Conservation (phyloP, 2,329 filamentous ascomycete genomes). For the Alternaria consortialis region DNA sequence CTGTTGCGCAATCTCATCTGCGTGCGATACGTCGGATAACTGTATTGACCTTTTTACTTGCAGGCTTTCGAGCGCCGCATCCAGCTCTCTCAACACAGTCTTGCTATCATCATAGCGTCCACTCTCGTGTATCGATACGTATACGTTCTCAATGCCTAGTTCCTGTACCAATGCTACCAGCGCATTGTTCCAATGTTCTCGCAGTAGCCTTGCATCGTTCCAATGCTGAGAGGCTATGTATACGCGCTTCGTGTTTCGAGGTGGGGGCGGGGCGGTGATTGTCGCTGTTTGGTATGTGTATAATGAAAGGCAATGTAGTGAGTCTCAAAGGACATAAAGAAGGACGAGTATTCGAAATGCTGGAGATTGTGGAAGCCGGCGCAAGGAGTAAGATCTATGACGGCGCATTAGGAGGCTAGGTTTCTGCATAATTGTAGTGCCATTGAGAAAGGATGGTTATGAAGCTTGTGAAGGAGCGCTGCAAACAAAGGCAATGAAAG, state of each 20-base stretch:
- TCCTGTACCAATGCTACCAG: conserved; percentile 65
- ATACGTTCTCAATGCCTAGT: conserved; percentile 71
- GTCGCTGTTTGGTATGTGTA: conserved; percentile 27
- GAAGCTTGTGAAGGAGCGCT: neutral
- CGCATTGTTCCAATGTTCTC: conserved; percentile 69
- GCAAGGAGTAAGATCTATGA: conserved; percentile 28
- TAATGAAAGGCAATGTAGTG: conserved; percentile 29
- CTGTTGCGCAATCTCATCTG: conserved; percentile 45
- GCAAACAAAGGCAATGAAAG: neutral
- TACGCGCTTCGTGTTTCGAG: conserved; percentile 52
- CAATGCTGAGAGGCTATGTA: conserved; percentile 76
- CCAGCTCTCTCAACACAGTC: conserved; percentile 65
- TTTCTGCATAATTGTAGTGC: neutral
- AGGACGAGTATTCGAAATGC: conserved; percentile 29
- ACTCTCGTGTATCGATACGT: conserved; percentile 72
- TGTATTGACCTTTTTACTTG: conserved; percentile 65
- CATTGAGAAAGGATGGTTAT: neutral
- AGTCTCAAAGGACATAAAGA: conserved; percentile 33
- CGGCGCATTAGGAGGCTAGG: conserved; percentile 19
- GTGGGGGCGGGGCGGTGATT: conserved; percentile 19
- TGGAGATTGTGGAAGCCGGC: conserved; percentile 30
- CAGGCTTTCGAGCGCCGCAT: conserved; percentile 61
- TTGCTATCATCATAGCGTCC: conserved; percentile 76
- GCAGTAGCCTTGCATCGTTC: conserved; percentile 70
- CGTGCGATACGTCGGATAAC: conserved; percentile 64